phyloP scores from a whole-genome alignment of 306 rosid species.

The Trifolium pratense region DNA sequence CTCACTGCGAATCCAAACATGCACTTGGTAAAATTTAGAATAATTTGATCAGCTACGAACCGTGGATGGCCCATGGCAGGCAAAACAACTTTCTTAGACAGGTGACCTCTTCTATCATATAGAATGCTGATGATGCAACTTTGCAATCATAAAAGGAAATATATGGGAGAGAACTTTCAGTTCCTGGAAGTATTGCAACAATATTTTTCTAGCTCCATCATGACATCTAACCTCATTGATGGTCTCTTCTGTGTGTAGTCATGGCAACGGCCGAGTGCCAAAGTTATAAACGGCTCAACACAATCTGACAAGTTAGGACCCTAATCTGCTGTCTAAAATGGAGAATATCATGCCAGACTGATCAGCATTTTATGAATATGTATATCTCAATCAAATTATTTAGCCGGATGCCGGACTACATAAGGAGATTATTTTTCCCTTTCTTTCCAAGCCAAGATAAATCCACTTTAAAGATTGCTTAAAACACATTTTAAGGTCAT shows the following conservation, averaged over 20 bases:
- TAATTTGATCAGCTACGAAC: too few relatives aligned
- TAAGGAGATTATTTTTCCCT: not conserved
- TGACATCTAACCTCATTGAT: slow-evolving; percentile 44
- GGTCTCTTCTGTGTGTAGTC: slow-evolving; percentile 53
- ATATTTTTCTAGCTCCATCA: slow-evolving; percentile 56
- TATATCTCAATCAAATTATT: not conserved
- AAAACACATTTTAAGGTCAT: slow-evolving; percentile 1
- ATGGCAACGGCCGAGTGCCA: slow-evolving; percentile 58
- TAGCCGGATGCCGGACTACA: not conserved
- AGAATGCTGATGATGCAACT: slow-evolving; percentile 3
- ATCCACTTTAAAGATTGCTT: slow-evolving; percentile 31
- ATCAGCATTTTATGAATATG: slow-evolving; percentile 19
- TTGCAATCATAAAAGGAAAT: slow-evolving; percentile 28
- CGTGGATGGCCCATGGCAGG: not conserved
- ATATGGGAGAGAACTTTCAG: slow-evolving; percentile 39
- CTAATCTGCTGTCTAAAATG: slow-evolving; percentile 51
- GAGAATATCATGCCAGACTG: slow-evolving; percentile 32
- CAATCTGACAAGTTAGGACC: slow-evolving; percentile 36
- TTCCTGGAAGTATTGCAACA: slow-evolving; percentile 47
- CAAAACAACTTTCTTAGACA: not conserved
- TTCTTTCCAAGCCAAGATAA: not conserved
- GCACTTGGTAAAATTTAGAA: too few relatives aligned
- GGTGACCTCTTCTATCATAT: not conserved
- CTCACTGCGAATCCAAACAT: too few relatives aligned
- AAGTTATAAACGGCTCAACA: not conserved